Conservation (phyloP, 148 eudicot genomes). For the Oxyria digyna region DNA sequence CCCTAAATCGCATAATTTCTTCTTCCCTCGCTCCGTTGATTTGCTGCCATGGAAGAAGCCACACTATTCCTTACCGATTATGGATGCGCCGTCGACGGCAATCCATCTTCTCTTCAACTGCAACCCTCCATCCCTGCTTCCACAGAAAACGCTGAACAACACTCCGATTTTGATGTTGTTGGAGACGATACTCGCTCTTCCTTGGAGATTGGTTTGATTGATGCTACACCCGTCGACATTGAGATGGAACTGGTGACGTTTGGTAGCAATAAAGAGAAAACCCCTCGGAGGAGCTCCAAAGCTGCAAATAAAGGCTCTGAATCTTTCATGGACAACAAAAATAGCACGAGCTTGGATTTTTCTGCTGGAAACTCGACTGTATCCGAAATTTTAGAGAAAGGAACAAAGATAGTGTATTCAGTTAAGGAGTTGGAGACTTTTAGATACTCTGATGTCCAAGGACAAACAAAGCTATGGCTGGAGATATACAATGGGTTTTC, state of each 20-base stretch:
- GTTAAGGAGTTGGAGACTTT: conserved; percentile 29
- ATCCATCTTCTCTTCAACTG: neutral
- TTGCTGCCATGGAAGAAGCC: neutral
- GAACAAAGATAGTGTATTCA: conserved; percentile 19
- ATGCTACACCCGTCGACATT: conserved; percentile 24
- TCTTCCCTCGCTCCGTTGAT: neutral
- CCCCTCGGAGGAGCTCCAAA: conserved; percentile 16
- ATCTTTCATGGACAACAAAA: neutral
- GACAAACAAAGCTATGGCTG: conserved; percentile 39
- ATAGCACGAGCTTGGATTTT: conserved; percentile 6
- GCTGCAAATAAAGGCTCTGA: too few species aligned
- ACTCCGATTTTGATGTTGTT: neutral
- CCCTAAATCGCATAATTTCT: too few species aligned
- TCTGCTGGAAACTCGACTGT: neutral
- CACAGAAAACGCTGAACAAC: neutral
- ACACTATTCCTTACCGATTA: neutral
- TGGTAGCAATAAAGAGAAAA: conserved; percentile 15
- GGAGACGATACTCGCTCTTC: conserved; percentile 6
- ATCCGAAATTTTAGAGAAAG: conserved; percentile 6
- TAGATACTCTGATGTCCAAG: conserved; percentile 30
- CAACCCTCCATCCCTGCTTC: neutral
- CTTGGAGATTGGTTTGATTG: conserved; percentile 25
- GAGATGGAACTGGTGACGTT: neutral
- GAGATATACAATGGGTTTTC: conserved; percentile 28
- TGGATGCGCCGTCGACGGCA: neutral